Conservation (phyloP, 352 stramenopile species). For the Globisporangium viniferum region DNA sequence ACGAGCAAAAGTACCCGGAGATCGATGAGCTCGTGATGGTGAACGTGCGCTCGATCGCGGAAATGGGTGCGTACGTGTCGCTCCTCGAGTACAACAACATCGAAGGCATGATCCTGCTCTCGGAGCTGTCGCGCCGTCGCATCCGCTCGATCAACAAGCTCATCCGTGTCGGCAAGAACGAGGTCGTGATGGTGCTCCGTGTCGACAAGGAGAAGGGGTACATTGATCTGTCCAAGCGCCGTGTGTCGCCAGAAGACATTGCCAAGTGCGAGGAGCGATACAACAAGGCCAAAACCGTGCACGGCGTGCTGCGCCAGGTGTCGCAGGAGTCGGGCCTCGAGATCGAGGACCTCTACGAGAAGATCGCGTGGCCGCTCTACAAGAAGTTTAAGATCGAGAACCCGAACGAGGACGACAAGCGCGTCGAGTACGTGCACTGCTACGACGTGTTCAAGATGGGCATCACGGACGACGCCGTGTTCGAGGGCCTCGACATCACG, state of each 20-base stretch:
- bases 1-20: slow-evolving; percentile 94
- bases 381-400: slow-evolving; percentile 94
- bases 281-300: slow-evolving; percentile 99
- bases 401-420: slow-evolving; percentile 73
- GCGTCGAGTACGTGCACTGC: slow-evolving; percentile 94
- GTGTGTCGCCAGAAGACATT: slow-evolving; percentile 99
- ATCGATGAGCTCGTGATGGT: slow-evolving; percentile 98
- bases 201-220: slow-evolving; percentile 99
- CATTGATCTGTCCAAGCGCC: slow-evolving; percentile 99
- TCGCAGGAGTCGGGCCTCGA: slow-evolving; percentile 72
- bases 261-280: slow-evolving; percentile 98
- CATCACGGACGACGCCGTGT: slow-evolving; percentile 90
- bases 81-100: slow-evolving; percentile 99
- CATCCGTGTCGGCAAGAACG: slow-evolving; percentile 99
- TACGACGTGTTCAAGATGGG: slow-evolving; percentile 99
- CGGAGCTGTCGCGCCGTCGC: slow-evolving; percentile 97
- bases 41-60: slow-evolving; percentile 95
- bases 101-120: slow-evolving; percentile 99
- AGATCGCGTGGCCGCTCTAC: slow-evolving; percentile 98
- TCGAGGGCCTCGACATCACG: slow-evolving; percentile 90
- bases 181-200: slow-evolving; percentile 99
- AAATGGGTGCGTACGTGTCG: slow-evolving; percentile 99
- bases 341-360: slow-evolving; percentile 84
- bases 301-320: slow-evolving; percentile 90
- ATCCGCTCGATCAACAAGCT: slow-evolving; percentile 99